phyloP scores from a whole-genome alignment of 2,329 filamentous ascomycete species.

The Colletotrichum sp. region DNA sequence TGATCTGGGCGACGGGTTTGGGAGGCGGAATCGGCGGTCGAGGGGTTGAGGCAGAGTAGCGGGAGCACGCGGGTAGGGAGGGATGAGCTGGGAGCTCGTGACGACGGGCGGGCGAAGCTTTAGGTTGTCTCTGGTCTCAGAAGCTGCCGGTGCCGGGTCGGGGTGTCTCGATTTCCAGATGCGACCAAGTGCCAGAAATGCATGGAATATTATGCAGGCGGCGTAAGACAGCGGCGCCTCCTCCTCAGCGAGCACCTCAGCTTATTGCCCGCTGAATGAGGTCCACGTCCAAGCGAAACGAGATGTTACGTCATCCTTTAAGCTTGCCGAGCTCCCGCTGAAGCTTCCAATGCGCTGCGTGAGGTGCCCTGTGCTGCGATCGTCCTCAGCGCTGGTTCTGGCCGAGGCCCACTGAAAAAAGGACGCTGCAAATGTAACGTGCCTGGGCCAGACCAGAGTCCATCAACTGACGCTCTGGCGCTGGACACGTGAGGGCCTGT shows the following conservation, averaged over 20 bases:
- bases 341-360: neutral
- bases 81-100: neutral
- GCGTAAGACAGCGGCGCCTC: neutral
- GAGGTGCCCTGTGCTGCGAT: neutral
- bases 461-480: neutral
- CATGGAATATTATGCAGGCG: neutral
- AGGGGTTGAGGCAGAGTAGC: neutral
- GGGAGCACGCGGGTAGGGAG: constrained; percentile 12
- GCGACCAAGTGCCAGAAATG: constrained; percentile 1
- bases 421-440: neutral
- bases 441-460: neutral
- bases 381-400: neutral
- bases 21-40: neutral
- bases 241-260: neutral
- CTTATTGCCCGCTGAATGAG: neutral
- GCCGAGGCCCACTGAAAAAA: neutral
- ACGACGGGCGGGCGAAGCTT: constrained; percentile 10
- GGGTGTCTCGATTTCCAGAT: neutral
- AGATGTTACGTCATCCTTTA: neutral
- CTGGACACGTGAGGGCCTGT: neutral
- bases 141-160: neutral
- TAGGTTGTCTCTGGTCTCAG: constrained; percentile 10
- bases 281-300: neutral
- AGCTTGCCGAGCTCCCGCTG: neutral
- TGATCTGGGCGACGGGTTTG: constrained; percentile 8